Base-by-base conservation (phyloP, 1,139 yeast species). In the Suhomyces anneliseae region DNA sequence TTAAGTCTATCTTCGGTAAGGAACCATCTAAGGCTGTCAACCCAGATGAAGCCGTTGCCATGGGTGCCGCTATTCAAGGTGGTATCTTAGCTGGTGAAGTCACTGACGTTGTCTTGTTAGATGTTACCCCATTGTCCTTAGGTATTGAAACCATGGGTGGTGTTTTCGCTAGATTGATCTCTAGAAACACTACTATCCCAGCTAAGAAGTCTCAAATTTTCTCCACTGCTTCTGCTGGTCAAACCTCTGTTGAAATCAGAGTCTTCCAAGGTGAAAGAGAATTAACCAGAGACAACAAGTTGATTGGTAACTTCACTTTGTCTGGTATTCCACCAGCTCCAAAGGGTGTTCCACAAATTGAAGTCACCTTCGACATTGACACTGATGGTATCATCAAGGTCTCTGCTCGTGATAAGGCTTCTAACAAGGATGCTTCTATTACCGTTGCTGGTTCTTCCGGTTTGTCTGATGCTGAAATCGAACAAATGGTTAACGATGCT, bases 201-300 rank as follows among this genome's bases (percentile, higher is more conserved):
- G 92, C 97, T 62, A 90, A 92, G 81, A 90, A 90, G 78, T 87
- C 96, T 42, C 98, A 93, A 77, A 84, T 90, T 63, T 93, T 92
- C 87, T 92, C 98, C 44, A 93, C 99, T 64, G 98, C 98, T 58
- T 95, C 97, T 60, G 92, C 96, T 65, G 98, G 98, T 68, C 99
- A 93, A 81, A 92, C 98, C 52, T 90, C 97, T 59, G 98, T 93
- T 59, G 98, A 92, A 78, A 92, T 93, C 72, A 87, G 97, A 78
- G 98, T 93, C 49, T 93, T 89, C 97, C 98, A 93, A 81, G 99
- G 99, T 81, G 99, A 93, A 82, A 89, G 99, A 82, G 98, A 93
- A 76, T 85, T 93, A 66, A 96, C 95, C 65, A 87, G 96, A 78
- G 98, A 93, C 81, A 93, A 93, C 87, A 93, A 93, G 79, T 82